Conservation (phyloP, 345 rosid species). For the Populus nigra region DNA sequence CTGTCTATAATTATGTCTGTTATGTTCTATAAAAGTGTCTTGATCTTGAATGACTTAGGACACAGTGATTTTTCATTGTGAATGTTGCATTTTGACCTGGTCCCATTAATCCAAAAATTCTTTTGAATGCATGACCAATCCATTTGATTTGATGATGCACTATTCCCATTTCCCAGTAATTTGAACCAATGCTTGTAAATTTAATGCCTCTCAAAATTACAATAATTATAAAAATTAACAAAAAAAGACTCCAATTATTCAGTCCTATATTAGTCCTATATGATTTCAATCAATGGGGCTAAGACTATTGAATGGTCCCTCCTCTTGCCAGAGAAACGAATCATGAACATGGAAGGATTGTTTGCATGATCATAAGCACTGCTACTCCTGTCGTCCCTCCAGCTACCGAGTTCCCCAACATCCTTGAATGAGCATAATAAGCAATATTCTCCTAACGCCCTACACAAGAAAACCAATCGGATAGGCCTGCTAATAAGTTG, state of each 20-base stretch:
- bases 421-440: not conserved
- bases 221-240: not conserved
- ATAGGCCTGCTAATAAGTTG: not conserved
- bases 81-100: conserved; percentile 25
- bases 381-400: not conserved
- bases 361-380: not conserved
- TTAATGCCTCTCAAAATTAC: not conserved
- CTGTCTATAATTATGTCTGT: conserved; percentile 38
- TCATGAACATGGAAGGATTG: conserved; percentile 10
- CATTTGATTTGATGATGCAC: not conserved
- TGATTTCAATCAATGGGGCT: not conserved
- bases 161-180: not conserved
- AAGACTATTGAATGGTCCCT: not conserved
- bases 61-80: conserved; percentile 17
- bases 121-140: conserved; percentile 7
- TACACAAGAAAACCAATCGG: not conserved
- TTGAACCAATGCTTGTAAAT: not conserved
- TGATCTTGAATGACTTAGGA: conserved; percentile 21
- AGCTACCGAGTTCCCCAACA: not conserved
- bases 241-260: conserved; percentile 9
- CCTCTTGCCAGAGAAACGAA: not conserved
- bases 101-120: conserved; percentile 1
- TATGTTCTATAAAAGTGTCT: conserved; percentile 20
- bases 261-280: conserved; percentile 6
- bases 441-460: not conserved